Conservation (phyloP, 305 asterid species). For the Fraxinus albicans region DNA sequence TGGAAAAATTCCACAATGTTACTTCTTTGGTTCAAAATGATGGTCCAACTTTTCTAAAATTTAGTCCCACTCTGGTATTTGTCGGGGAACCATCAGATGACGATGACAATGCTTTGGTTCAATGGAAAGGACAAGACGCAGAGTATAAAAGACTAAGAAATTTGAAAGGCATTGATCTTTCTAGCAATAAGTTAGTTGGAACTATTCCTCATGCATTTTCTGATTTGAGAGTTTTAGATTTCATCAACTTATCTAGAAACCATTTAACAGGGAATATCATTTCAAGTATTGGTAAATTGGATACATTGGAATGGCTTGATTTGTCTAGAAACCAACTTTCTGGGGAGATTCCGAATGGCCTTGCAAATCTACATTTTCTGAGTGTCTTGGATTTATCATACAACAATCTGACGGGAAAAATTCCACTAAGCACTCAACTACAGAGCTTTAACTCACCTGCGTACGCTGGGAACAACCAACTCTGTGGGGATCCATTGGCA, state of each 20-base stretch:
- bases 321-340: background rate
- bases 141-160: background rate
- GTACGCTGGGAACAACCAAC: background rate
- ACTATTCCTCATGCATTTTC: background rate
- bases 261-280: background rate
- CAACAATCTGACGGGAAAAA: background rate
- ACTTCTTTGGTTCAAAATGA: background rate
- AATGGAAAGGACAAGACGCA: conserved; percentile 22
- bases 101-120: background rate
- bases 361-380: background rate
- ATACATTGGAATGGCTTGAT: background rate
- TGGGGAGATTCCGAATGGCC: background rate
- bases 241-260: background rate
- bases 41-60: background rate
- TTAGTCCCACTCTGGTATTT: no score
- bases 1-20: background rate
- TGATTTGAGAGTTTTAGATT: background rate
- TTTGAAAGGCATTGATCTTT: background rate
- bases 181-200: background rate
- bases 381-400: background rate
- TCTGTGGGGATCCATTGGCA: background rate
- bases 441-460: background rate
- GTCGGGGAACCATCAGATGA: background rate
- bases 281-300: background rate
- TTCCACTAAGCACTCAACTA: background rate